Evolutionary conservation across 1,284 basidiomycete genomes (phyloP), one percentile per base, ranked within the genome.

Genomic region (Polyporus tsugae): DNA sequence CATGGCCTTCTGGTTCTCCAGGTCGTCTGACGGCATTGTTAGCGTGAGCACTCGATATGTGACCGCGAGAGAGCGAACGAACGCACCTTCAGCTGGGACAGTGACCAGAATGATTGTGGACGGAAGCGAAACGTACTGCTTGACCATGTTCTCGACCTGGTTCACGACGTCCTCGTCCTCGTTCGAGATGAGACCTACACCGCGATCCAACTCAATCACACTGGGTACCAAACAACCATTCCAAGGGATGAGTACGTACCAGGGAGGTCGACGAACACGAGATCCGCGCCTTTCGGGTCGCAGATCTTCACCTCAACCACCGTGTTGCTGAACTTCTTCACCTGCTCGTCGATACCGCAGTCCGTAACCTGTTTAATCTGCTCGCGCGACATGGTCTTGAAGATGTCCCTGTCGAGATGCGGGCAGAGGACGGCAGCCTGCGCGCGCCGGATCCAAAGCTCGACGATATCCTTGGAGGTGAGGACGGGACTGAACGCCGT

Each of bases 71-170:
- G 25, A 7, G 3, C 6, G 7, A 39, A 15, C 44, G 2, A 29
- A 73, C 76, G 70, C 64, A 88, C 89, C 87, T 41, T 79, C 85
- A 79, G 87, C 86, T 0, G 89, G 89, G 63, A 91, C 83, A 0
- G 87, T 84, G 0, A 89, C 83, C 1, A 91, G 78, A 61, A 91
- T 87, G 6, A 91, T 73, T 0, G 85, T 85, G 44, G 86, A 85
- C 2, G 74, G 59, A 13, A 79, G 78, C 6, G 62, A 52, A 58
- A 89, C 86, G 60, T 86, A 80, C 0, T 74, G 72, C 36, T 79
- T 79, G 0, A 84, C 85, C 6, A 89, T 78, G 19, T 79, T 60
- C 64, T 76, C 75, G 17, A 89, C 84, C 11, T 86, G 70, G 0
- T 79, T 73, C 10, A 90, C 80, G 0, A 83, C 74, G 0, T 79